phyloP scores from a whole-genome alignment of 2,329 filamentous ascomycete genomes.

The Clonostachys chloroleuca region DNA sequence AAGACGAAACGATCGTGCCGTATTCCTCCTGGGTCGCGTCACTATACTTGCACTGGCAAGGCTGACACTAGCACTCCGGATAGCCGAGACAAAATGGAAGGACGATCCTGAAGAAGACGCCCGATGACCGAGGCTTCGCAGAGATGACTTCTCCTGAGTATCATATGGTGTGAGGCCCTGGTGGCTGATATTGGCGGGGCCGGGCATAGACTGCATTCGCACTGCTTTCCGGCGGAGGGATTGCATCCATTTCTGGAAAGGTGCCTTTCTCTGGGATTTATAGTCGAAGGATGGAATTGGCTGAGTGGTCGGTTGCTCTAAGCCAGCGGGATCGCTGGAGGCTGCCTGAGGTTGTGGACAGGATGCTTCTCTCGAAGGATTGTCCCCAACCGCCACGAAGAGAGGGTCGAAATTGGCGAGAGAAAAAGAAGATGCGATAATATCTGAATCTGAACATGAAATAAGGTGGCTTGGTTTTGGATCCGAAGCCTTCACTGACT shows the following conservation, averaged over 20 bases:
- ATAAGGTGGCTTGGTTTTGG: no score
- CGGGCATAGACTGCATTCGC: slow-evolving; percentile 11
- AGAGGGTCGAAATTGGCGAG: no score
- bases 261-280: slow-evolving; percentile 17
- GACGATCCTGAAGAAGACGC: slow-evolving; percentile 67
- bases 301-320: background rate
- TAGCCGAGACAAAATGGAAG: slow-evolving; percentile 71
- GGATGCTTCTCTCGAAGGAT: no score
- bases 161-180: background rate
- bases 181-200: background rate
- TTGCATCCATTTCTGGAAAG: slow-evolving; percentile 72
- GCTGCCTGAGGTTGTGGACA: no score
- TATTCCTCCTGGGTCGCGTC: slow-evolving; percentile 52
- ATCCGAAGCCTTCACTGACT: background rate
- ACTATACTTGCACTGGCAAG: slow-evolving; percentile 67
- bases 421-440: no score
- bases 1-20: slow-evolving; percentile 43
- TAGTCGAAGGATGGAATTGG: background rate
- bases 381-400: no score
- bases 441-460: no score
- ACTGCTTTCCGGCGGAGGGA: slow-evolving; percentile 57
- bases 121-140: background rate
- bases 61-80: slow-evolving; percentile 79
- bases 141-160: background rate
- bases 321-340: background rate